Evolutionary conservation across 306 rosid species (phyloP).

Genomic region (Elaeagnus macrophylla): DNA sequence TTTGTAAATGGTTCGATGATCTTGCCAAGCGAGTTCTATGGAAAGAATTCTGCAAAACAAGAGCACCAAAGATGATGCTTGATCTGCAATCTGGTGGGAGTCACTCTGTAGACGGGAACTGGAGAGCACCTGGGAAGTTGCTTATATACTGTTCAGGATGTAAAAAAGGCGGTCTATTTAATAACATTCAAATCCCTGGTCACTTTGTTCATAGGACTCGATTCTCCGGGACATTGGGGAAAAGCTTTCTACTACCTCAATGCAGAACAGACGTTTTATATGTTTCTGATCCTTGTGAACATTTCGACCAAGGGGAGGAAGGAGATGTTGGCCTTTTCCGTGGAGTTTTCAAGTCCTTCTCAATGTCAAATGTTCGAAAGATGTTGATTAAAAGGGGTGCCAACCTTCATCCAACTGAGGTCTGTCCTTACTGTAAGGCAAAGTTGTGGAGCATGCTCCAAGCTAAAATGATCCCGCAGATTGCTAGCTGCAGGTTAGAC

Average conservation of each 20-base stretch:
- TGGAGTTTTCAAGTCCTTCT: constrained; percentile 83
- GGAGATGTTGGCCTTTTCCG: constrained; percentile 91
- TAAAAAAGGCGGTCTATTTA: constrained; percentile 71
- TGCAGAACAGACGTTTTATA: constrained; percentile 84
- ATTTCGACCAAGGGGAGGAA: constrained; percentile 91
- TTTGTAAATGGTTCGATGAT: constrained; percentile 98
- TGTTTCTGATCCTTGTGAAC: constrained; percentile 96
- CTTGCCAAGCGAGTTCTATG: constrained; percentile 86
- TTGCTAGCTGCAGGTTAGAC: constrained; percentile 80
- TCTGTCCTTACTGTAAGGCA: constrained; percentile 94
- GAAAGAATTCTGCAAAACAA: constrained; percentile 85
- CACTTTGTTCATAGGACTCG: constrained; percentile 78
- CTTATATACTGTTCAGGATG: constrained; percentile 88
- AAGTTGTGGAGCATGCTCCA: constrained; percentile 94
- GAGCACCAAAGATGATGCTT: constrained; percentile 94
- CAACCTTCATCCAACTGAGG: constrained; percentile 76
- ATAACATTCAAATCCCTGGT: constrained; percentile 61
- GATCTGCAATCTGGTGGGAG: constrained; percentile 88
- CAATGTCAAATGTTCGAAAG: constrained; percentile 60
- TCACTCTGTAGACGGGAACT: constrained; percentile 87
- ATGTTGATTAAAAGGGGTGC: constrained; percentile 80
- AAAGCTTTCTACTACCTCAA: constrained; percentile 88
- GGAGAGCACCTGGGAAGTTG: constrained; percentile 91
- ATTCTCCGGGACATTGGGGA: constrained; percentile 88
- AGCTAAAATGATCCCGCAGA: constrained; percentile 90